Evolutionary conservation across 192 early-diverging fungal species (phyloP), one percentile per base, ranked within the genome.

Genomic region (Phlyctochytrium planicorne): DNA sequence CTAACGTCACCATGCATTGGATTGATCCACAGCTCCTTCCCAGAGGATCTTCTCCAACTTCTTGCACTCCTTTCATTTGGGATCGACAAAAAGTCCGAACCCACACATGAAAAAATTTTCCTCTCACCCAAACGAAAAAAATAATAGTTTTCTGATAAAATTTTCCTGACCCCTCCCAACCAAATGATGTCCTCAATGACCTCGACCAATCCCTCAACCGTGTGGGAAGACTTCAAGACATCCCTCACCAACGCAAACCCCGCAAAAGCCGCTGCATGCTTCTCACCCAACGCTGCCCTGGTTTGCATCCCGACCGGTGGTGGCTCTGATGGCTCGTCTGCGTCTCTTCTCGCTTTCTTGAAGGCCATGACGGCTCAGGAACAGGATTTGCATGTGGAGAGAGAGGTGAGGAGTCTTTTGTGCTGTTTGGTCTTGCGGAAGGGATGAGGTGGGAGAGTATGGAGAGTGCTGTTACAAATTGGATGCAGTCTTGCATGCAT

Each of bases 301-400:
- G 68, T 69, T 12, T 71, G 69, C 36, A 62, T 65, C 31, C 69
- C 69, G 14, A 71, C 62, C 2, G 69, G 32, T 3, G 52, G 25
- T n/a, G 69, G 69, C 34, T 50, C 62, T 17, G 69, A 71, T 60
- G 69, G 69, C 1, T 65, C 62, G 20, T 12, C 14, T 2, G 61
- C 62, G 20, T 65, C 62, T 2, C 69, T 71, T 6, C 17, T 47
- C 20, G 25, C 14, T 20, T 71, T 71, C 36, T 34, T 71, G 52
- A 59, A 63, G 32, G 30, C 63, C 25, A 35, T 64, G 23, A 24
- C 63, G 23, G 50, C 61, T 17, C 69, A 71, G 63, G 52, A 55
- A n/a, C 20, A 53, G 52, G 14, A 37, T 3, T 31, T 31, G 52
- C n/a, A 14, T 4, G 30, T 36, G 6, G 27, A 57, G 20, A 10